These are phyloP conservation scores for Xylaria scruposa DNA, from an alignment of 495 filamentous ascomycete genomes.

Conservation along the genomic window DNA sequence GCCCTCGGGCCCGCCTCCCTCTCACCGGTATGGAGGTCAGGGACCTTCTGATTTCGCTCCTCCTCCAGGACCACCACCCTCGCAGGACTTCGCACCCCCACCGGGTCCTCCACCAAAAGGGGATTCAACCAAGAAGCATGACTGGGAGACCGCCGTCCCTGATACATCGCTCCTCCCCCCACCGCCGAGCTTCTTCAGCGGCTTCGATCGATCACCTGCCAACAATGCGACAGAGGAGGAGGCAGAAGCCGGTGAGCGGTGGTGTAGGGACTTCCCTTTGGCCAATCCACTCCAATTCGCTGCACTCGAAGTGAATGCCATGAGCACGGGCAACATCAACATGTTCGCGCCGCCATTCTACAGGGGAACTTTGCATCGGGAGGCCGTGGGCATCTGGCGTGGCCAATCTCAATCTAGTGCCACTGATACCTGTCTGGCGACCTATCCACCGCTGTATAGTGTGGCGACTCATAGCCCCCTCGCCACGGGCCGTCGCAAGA, in stretches of 20 bases:
- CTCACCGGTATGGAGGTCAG: slow-evolving; percentile 18
- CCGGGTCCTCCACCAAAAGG: slow-evolving; percentile 55
- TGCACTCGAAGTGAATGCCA: slow-evolving; percentile 46
- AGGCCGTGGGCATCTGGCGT: slow-evolving; percentile 53
- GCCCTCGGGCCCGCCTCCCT: slow-evolving; percentile 30
- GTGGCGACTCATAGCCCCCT: slow-evolving; percentile 72
- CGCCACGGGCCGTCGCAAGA: slow-evolving; percentile 57
- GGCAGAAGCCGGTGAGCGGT: slow-evolving; percentile 74
- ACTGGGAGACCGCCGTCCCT: slow-evolving; percentile 79
- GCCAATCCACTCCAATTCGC: slow-evolving; percentile 58
- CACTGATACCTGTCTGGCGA: slow-evolving; percentile 64
- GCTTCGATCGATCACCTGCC: slow-evolving; percentile 68
- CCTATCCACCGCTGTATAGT: slow-evolving; percentile 78
- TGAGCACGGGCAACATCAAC: slow-evolving; percentile 44
- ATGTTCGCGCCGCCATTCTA: slow-evolving; percentile 44
- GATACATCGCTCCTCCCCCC: slow-evolving; percentile 84
- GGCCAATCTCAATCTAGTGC: slow-evolving; percentile 41
- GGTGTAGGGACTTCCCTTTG: slow-evolving; percentile 71
- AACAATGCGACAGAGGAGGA: slow-evolving; percentile 76
- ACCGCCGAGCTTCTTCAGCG: slow-evolving; percentile 70
- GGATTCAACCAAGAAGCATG: slow-evolving; percentile 61
- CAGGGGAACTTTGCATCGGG: slow-evolving; percentile 40
- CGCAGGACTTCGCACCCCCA: slow-evolving; percentile 46
- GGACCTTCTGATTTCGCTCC: slow-evolving; percentile 36
- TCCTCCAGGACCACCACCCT: slow-evolving; percentile 43